Conservation (phyloP, 352 stramenopile species). For the Phytophthora meadii region DNA sequence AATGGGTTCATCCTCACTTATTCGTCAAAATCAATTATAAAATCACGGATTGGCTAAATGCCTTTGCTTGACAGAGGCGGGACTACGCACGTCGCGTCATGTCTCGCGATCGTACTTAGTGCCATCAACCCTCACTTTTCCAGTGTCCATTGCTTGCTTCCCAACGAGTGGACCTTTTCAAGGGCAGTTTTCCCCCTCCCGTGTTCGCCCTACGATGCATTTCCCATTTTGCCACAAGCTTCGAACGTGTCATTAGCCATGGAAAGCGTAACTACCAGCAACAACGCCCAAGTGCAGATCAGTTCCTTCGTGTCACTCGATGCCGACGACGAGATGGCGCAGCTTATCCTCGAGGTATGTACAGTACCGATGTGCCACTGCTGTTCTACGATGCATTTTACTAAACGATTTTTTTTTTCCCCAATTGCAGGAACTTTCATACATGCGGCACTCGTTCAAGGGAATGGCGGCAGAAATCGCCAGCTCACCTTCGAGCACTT, state of each 20-base stretch:
- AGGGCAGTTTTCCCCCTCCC: conserved; percentile 24
- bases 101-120: conserved; percentile 35
- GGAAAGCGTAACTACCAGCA: conserved; percentile 39
- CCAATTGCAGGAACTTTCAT: conserved; percentile 62
- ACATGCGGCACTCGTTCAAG: conserved; percentile 72
- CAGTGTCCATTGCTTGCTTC: conserved; percentile 12
- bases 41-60: conserved; percentile 15
- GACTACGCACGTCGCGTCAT: conserved; percentile 23
- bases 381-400: background rate
- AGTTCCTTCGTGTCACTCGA: conserved; percentile 82
- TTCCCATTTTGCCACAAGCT: conserved; percentile 28
- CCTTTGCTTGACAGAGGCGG: background rate
- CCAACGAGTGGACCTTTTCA: conserved; percentile 35
- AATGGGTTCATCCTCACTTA: background rate
- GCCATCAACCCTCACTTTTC: conserved; percentile 29
- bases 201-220: conserved; percentile 11
- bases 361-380: background rate
- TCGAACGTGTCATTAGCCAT: conserved; percentile 31
- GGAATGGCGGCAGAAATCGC: conserved; percentile 72
- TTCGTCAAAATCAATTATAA: background rate
- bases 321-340: conserved; percentile 78
- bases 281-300: conserved; percentile 70
- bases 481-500: conserved; percentile 65
- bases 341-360: conserved; percentile 80
- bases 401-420: conserved; percentile 1